Evolutionary conservation across 1,139 yeast genomes (phyloP), one percentile per base, ranked within the genome.

Genomic region (Wickerhamomyces sp.): DNA sequence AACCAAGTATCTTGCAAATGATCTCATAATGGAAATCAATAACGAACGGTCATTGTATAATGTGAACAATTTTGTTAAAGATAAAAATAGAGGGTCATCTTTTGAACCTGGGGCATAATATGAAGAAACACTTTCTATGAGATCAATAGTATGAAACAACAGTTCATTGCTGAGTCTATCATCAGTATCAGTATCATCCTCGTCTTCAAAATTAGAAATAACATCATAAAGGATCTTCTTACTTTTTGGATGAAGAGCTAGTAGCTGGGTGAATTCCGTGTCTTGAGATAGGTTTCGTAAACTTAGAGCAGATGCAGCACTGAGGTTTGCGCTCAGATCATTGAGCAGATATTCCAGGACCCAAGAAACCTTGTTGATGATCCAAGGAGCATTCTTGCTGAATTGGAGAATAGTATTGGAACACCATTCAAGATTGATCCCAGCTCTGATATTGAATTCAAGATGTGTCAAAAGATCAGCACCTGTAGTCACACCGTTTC

Each of bases 241-340:
- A 41, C 83, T 72, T 32, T 63, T 62, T 41, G 64, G 68, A 44
- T 76, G 69, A 53, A 79, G 75, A 0, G 94, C 86, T 50, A 93
- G 67, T 65, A 83, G 75, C 61, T 86, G 91, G 37, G 95, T 95
- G 57, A 89, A 87, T 38, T 77, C 83, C 14, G 87, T 77, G 60
- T 89, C 96, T 61, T 93, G 94, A 2, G 86, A 77, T 46, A 88
- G 69, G 63, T 93, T 93, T 58, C 98, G 74, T 46, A 93, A 69
- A 26, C 88, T 76, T 46, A 93, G 75, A 10, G 72, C 67, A 11
- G 55, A 43, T 4, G 55, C 52, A 43, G 57, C 55, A 36, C 47
- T 47, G 8, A 48, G 46, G 14, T 42, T 52, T 11, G 35, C 38
- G 7, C 44, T 43, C 10, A 54, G 34, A 13, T 58, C 55, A 4